phyloP scores from a whole-genome alignment of 1,284 basidiomycete species.

The Xerocomus nothofagi region DNA sequence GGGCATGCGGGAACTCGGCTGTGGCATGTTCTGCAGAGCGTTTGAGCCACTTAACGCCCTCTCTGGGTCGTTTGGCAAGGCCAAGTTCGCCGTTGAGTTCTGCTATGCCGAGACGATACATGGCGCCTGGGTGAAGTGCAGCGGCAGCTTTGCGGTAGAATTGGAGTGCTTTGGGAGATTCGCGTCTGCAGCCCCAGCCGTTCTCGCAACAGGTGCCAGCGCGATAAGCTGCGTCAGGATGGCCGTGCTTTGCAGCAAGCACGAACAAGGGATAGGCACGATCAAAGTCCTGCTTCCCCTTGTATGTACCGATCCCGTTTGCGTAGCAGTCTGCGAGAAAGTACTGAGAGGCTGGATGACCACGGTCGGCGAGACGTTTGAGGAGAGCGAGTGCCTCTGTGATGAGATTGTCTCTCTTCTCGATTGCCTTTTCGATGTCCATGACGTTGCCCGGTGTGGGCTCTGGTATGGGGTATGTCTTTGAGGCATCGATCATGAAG shows the following conservation, averaged over 20 bases:
- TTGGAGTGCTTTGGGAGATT: constrained; percentile 88
- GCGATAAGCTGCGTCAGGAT: constrained; percentile 94
- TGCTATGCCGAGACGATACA: constrained; percentile 95
- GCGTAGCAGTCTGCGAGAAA: constrained; percentile 98
- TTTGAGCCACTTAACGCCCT: constrained; percentile 99
- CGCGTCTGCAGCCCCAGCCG: constrained; percentile 95
- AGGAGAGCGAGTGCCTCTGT: constrained; percentile 85
- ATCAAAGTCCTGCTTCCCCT: constrained; percentile 93
- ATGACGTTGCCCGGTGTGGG: constrained; percentile 69
- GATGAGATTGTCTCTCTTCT: constrained; percentile 84
- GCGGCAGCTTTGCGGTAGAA: constrained; percentile 95
- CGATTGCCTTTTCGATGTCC: constrained; percentile 74
- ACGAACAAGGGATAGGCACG: constrained; percentile 95
- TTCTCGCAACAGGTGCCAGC: constrained; percentile 98
- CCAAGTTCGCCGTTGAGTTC: constrained; percentile 96
- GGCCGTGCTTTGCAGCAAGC: constrained; percentile 97
- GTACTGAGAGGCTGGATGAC: constrained; percentile 94
- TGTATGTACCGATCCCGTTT: constrained; percentile 91
- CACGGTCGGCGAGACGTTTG: constrained; percentile 89
- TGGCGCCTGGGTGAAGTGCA: constrained; percentile 88
- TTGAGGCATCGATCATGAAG: constrained; percentile 97
- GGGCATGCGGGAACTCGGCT: constrained; percentile 93
- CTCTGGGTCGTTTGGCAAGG: constrained; percentile 83
- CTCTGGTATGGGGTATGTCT: constrained; percentile 76
- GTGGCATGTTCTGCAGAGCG: constrained; percentile 93